Evolutionary conservation across 2,329 filamentous ascomycete species (phyloP).

Genomic region (Cryphonectria japonica): DNA sequence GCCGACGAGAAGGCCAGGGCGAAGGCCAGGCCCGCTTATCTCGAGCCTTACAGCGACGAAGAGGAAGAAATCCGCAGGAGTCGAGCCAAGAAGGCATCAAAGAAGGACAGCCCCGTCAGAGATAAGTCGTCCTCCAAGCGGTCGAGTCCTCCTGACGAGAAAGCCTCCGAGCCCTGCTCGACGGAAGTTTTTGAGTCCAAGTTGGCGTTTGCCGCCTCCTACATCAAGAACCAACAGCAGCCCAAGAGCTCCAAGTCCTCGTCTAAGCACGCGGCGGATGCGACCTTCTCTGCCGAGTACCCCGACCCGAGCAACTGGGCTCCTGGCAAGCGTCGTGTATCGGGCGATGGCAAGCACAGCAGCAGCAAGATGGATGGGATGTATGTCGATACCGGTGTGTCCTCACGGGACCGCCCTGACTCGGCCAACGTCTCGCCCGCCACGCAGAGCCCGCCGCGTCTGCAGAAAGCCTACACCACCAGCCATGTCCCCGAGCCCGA

Average conservation of each 20-base stretch:
- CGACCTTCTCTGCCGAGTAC: constrained; percentile 16
- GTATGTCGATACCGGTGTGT: constrained; percentile 14
- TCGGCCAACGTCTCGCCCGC: constrained; percentile 30
- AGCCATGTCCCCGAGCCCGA: constrained; percentile 25
- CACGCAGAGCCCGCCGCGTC: constrained; percentile 32
- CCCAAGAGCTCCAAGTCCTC: constrained; percentile 29
- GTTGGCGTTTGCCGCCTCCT: constrained; percentile 31
- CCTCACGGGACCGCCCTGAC: constrained; percentile 21
- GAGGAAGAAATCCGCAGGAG: constrained; percentile 36
- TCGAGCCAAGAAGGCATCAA: constrained; percentile 36
- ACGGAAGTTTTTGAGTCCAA: constrained; percentile 6
- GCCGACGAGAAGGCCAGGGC: constrained; percentile 37
- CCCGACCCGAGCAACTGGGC: constrained; percentile 29
- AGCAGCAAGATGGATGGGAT: constrained; percentile 17
- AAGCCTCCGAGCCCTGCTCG: constrained; percentile 19
- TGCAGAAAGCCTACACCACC: constrained; percentile 36
- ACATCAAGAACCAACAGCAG: constrained; percentile 28
- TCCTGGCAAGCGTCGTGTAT: constrained; percentile 14
- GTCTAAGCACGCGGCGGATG: constrained; percentile 9
- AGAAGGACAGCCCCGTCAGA: constrained; percentile 35
- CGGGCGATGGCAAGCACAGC: constrained; percentile 30
- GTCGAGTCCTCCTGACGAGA: constrained; percentile 19
- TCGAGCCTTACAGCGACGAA: constrained; percentile 34
- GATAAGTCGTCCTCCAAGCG: constrained; percentile 31
- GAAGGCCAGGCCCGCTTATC: constrained; percentile 35